Percentiles rank a stretch among this genome's conserved stretches.
These are phyloP conservation scores for Stagonosporopsis vannaccii DNA, from an alignment of 2,329 filamentous ascomycete species.

Conservation along the genomic window DNA sequence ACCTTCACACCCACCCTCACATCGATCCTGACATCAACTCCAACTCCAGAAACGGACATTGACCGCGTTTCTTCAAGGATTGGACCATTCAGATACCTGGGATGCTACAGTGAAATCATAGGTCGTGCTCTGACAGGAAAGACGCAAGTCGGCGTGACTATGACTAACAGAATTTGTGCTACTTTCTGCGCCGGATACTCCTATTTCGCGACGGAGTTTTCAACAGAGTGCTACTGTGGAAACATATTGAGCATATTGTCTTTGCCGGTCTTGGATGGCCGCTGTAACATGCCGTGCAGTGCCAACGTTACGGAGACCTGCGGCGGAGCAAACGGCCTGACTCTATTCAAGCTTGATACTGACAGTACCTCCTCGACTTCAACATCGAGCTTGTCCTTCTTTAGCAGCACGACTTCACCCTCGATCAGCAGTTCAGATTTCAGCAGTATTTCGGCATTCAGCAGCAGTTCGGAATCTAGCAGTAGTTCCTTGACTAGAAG, in stretches of 20 bases:
- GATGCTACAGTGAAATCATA: slow-evolving; percentile 4
- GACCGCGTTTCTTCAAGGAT: slow-evolving; percentile 4
- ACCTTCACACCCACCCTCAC: not conserved
- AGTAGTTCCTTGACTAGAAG: too few species aligned
- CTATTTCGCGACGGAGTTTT: slow-evolving; percentile 9
- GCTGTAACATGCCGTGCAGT: slow-evolving; percentile 33
- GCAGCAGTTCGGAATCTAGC: too few species aligned
- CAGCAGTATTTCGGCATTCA: not conserved
- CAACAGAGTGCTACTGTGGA: slow-evolving; percentile 26
- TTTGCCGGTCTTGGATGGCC: slow-evolving; percentile 28
- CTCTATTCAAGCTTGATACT: slow-evolving; percentile 14
- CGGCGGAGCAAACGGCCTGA: slow-evolving; percentile 23
- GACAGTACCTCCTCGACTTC: not conserved
- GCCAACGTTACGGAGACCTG: slow-evolving; percentile 20
- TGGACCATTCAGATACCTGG: slow-evolving; percentile 1
- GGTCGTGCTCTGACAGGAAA: slow-evolving; percentile 8
- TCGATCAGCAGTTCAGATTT: not conserved
- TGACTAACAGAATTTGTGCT: slow-evolving; percentile 11
- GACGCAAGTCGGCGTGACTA: not conserved
- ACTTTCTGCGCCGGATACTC: slow-evolving; percentile 1
- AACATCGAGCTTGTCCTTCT: not conserved
- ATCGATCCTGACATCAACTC: not conserved
- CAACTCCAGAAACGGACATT: not conserved
- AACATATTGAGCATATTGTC: slow-evolving; percentile 21
- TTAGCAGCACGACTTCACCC: not conserved